A percentile compares a stretch with the other conserved stretches of the same genome.
phyloP scores from a whole-genome alignment of 2,329 filamentous ascomycete species.

The Penicillium sclerotigenum region DNA sequence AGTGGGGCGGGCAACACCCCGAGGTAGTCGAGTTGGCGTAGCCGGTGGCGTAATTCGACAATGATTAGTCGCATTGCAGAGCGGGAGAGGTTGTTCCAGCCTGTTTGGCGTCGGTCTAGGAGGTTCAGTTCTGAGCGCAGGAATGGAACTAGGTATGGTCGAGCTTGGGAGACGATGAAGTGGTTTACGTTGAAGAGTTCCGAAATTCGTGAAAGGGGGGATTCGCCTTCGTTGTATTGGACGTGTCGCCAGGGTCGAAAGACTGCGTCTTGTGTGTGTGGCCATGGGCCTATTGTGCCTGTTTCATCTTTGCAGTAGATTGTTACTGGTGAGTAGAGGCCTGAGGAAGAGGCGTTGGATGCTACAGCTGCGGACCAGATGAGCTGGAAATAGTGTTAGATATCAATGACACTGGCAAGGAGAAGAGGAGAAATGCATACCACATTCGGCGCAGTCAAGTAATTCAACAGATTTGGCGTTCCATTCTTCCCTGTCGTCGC shows the following conservation, averaged over 20 bases:
- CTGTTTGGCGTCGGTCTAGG: conserved; percentile 58
- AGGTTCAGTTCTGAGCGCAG: conserved; percentile 77
- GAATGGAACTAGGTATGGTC: conserved; percentile 85
- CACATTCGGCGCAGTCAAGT: conserved; percentile 88
- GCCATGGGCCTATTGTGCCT: conserved; percentile 72
- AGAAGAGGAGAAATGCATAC: conserved; percentile 53
- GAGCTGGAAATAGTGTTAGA: conserved; percentile 50
- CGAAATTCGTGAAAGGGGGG: conserved; percentile 67
- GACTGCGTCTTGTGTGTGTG: conserved; percentile 56
- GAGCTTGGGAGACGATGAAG: conserved; percentile 88
- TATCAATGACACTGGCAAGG: neutral
- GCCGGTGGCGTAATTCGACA: conserved; percentile 73
- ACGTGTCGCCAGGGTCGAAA: conserved; percentile 68
- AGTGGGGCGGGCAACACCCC: conserved; percentile 67
- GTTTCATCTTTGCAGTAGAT: conserved; percentile 76
- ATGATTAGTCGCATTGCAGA: conserved; percentile 63
- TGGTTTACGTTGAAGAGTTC: conserved; percentile 92
- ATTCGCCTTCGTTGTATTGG: conserved; percentile 64
- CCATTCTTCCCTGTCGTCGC: conserved; percentile 70
- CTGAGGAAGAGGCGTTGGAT: conserved; percentile 50
- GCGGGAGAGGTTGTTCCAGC: conserved; percentile 58
- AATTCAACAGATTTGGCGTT: conserved; percentile 82
- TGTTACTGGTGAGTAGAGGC: conserved; percentile 63
- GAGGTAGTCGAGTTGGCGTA: conserved; percentile 76
- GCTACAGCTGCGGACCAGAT: conserved; percentile 50